A percentile compares a stretch with the other conserved stretches of the same genome.
Evolutionary conservation across 1,139 yeast genomes (phyloP).

Genomic region (Scheffersomyces parashehatae): DNA sequence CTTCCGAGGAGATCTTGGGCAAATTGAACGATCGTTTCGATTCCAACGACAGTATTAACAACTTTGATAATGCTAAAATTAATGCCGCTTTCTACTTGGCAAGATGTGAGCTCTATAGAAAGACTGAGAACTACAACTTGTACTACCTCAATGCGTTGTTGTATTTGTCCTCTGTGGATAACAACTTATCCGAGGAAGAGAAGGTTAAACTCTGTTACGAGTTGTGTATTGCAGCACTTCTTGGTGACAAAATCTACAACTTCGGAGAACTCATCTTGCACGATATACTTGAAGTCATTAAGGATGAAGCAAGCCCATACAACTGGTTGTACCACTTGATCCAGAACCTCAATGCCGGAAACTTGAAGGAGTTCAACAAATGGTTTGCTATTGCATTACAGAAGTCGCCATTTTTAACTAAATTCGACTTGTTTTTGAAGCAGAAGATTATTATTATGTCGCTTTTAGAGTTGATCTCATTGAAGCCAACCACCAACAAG

Average conservation of each 20-base stretch:
- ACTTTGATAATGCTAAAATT: slow-evolving; percentile 67
- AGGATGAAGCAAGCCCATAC: slow-evolving; percentile 46
- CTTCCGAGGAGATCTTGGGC: slow-evolving; percentile 72
- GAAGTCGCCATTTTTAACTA: slow-evolving; percentile 61
- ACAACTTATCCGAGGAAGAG: slow-evolving; percentile 14
- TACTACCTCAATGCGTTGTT: slow-evolving; percentile 67
- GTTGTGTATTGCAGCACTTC: slow-evolving; percentile 79
- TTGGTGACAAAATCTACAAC: slow-evolving; percentile 91
- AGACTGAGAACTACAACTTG: slow-evolving; percentile 73
- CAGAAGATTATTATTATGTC: slow-evolving; percentile 94
- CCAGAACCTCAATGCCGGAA: slow-evolving; percentile 74
- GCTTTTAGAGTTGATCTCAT: slow-evolving; percentile 81
- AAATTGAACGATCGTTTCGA: slow-evolving; percentile 61
- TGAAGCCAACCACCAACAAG: slow-evolving; percentile 74
- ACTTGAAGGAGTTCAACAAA: slow-evolving; percentile 60
- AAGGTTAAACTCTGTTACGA: slow-evolving; percentile 66
- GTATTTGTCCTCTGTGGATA: slow-evolving; percentile 54
- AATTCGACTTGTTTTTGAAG: slow-evolving; percentile 66
- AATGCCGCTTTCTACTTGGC: slow-evolving; percentile 84
- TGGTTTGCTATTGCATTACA: slow-evolving; percentile 38
- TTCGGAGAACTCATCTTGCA: slow-evolving; percentile 94
- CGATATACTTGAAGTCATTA: slow-evolving; percentile 67
- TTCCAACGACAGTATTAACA: slow-evolving; percentile 25
- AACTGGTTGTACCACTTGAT: slow-evolving; percentile 76
- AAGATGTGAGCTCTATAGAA: slow-evolving; percentile 73